Conservation (phyloP, 805 yeast genomes). For the Lipomyces japonicus region DNA sequence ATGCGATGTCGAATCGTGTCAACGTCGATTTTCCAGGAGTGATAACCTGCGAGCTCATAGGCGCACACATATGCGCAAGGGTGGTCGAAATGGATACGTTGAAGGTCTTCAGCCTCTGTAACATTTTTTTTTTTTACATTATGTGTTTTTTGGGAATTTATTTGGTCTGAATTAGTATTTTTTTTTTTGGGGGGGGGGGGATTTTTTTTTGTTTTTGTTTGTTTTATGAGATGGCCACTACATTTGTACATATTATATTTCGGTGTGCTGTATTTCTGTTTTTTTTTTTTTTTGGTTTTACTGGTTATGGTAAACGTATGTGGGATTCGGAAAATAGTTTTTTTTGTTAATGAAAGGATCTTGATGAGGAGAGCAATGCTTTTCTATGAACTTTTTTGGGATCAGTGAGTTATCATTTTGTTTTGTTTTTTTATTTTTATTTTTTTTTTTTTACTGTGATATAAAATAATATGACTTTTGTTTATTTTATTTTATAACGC, state of each 20-base stretch:
- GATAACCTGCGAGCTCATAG: constrained; percentile 78
- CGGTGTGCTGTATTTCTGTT: not conserved
- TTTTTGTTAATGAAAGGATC: too few species aligned
- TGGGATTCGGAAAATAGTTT: too few species aligned
- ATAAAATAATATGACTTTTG: not conserved
- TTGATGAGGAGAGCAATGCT: not conserved
- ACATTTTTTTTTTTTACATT: too few species aligned
- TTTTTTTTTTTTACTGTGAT: not conserved
- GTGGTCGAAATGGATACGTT: constrained; percentile 43
- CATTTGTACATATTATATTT: not conserved
- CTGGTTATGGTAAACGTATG: too few species aligned
- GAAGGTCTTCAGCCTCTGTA: constrained; percentile 35
- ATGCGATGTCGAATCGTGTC: constrained; percentile 44
- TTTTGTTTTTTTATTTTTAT: not conserved
- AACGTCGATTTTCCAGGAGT: constrained; percentile 33
- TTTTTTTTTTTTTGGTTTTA: not conserved
- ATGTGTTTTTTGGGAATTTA: not conserved
- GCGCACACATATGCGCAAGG: constrained; percentile 55
- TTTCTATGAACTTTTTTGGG: not conserved
- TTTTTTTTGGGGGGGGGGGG: not conserved
- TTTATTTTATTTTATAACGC: too few species aligned
- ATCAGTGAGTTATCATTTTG: not conserved
- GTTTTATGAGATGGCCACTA: not conserved
- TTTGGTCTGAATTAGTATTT: not conserved
- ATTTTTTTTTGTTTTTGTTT: not conserved